These are phyloP conservation scores for Neonectria faginata DNA, from an alignment of 2,329 filamentous ascomycete species.

Conservation along the genomic window DNA sequence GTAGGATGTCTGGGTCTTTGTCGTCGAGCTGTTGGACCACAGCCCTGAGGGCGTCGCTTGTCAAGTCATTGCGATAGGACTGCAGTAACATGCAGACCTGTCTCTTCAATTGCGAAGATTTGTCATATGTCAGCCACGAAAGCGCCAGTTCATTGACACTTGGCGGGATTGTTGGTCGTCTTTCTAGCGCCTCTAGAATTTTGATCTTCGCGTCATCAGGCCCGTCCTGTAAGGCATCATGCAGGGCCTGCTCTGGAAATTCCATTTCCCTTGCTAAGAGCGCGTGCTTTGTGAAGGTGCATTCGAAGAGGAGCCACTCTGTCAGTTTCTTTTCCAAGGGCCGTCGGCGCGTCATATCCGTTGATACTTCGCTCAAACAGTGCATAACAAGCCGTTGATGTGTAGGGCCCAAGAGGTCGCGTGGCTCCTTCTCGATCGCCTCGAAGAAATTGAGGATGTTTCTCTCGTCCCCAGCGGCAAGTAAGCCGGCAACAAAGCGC, in stretches of 20 bases:
- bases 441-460: slow-evolving; percentile 44
- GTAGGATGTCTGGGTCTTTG: not conserved
- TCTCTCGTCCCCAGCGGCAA: slow-evolving; percentile 35
- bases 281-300: too few relatives aligned
- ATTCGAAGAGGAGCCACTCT: slow-evolving; percentile 8
- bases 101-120: not conserved
- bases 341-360: not conserved
- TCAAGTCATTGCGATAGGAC: not conserved
- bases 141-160: not conserved
- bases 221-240: not conserved
- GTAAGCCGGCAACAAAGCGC: slow-evolving; percentile 57
- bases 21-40: not conserved
- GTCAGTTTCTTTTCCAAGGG: not conserved
- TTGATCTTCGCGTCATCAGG: not conserved
- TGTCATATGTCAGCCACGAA: not conserved
- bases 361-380: slow-evolving; percentile 50
- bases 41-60: not conserved
- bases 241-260: slow-evolving; percentile 7
- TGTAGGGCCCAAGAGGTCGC: slow-evolving; percentile 51
- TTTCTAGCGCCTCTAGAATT: not conserved
- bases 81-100: not conserved
- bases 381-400: slow-evolving; percentile 55
- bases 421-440: slow-evolving; percentile 48
- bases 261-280: not conserved
- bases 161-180: not conserved